phyloP scores from a whole-genome alignment of 345 rosid genomes.

The Physaria fendleri region DNA sequence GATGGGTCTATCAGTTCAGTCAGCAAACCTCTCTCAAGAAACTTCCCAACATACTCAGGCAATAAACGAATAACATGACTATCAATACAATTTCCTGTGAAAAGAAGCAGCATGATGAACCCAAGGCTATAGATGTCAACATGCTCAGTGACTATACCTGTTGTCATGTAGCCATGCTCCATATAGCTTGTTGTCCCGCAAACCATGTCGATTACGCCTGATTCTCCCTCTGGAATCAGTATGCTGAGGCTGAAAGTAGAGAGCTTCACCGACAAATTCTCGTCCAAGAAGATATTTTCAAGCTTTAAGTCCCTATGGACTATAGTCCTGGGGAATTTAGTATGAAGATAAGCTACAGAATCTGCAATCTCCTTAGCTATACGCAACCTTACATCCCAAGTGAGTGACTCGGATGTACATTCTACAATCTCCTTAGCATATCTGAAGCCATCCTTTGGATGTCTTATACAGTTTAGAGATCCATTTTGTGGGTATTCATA shows the following conservation, averaged over 20 bases:
- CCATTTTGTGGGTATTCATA: constrained; percentile 15
- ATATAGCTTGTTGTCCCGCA: constrained; percentile 17
- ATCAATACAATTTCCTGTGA: constrained; percentile 2
- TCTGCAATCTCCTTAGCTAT: constrained; percentile 18
- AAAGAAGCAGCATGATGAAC: constrained; percentile 13
- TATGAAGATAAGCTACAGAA: constrained; percentile 20
- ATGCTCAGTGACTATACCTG: constrained; percentile 23
- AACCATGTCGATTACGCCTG: constrained; percentile 1
- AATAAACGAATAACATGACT: neutral
- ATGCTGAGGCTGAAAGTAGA: constrained; percentile 18
- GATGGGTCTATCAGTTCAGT: constrained; percentile 7
- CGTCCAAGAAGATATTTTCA: constrained; percentile 16
- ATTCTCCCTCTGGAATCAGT: constrained; percentile 14
- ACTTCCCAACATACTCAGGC: constrained; percentile 6
- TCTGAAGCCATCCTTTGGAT: no score
- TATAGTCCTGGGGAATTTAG: constrained; percentile 11
- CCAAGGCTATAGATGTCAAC: constrained; percentile 17
- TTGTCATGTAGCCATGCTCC: neutral
- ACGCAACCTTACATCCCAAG: constrained; percentile 14
- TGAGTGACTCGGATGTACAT: neutral
- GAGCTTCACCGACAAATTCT: constrained; percentile 6
- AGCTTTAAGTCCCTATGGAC: constrained; percentile 25
- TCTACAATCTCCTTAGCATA: no score
- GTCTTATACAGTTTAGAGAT: constrained; percentile 2
- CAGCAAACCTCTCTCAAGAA: neutral